Percentiles rank a stretch among this genome's conserved stretches.
Evolutionary conservation across 2,329 filamentous ascomycete species (phyloP).

Genomic region (Aspergillus viridinutans): DNA sequence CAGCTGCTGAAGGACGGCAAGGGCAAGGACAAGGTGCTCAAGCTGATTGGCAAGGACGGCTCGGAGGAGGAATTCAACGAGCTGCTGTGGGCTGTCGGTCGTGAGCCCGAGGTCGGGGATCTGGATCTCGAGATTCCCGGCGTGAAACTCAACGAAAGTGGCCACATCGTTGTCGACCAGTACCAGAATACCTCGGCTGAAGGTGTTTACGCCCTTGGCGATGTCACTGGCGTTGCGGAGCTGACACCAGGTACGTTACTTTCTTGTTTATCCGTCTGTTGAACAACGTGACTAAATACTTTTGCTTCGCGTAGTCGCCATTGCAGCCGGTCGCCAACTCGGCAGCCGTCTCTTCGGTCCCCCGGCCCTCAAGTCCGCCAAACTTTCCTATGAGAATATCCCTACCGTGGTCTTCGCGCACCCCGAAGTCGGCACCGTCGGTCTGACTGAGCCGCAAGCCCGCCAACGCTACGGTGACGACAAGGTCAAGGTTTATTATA

Average conservation of each 20-base stretch:
- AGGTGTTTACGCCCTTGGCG: constrained; percentile 49
- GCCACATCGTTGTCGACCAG: constrained; percentile 46
- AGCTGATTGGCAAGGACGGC: constrained; percentile 41
- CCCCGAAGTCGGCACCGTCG: constrained; percentile 47
- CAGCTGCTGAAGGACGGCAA: constrained; percentile 44
- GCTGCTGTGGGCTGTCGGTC: constrained; percentile 49
- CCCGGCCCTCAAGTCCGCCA: constrained; percentile 39
- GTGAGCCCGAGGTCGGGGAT: constrained; percentile 42
- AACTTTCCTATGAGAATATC: constrained; percentile 48
- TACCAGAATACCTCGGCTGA: constrained; percentile 48
- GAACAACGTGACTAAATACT: not conserved
- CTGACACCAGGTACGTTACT: constrained; percentile 44
- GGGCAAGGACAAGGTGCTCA: constrained; percentile 45
- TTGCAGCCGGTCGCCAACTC: constrained; percentile 49
- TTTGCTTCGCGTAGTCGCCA: constrained; percentile 38
- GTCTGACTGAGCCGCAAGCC: constrained; percentile 49
- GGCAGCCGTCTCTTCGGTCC: constrained; percentile 49
- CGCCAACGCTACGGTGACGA: constrained; percentile 46
- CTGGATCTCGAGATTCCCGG: constrained; percentile 41
- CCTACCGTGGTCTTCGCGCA: constrained; percentile 52
- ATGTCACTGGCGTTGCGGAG: constrained; percentile 50
- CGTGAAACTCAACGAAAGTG: constrained; percentile 37
- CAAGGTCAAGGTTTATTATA: constrained; percentile 49
- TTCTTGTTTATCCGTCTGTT: not conserved
- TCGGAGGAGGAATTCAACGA: constrained; percentile 46